A percentile compares a stretch with the other conserved stretches of the same genome.
Conservation (phyloP, 805 yeast genomes). For the Wickerhamiella siamensis region DNA sequence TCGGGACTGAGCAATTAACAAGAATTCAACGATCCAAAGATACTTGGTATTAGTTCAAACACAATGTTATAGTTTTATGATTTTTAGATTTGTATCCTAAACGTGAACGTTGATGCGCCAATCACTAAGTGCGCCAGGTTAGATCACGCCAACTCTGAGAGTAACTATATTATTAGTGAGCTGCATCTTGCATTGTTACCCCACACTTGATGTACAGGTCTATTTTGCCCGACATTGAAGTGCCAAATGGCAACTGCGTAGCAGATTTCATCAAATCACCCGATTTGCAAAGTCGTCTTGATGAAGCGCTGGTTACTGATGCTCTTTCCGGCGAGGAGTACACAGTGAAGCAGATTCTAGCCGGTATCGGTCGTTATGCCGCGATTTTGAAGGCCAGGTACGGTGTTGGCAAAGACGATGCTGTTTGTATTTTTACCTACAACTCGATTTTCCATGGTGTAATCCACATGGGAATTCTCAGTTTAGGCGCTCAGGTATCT, state of each 20-base stretch:
- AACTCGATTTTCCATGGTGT: constrained; percentile 18
- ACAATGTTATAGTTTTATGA: too few species aligned
- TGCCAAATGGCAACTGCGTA: background rate
- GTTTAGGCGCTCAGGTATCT: constrained; percentile 20
- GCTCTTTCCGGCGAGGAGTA: background rate
- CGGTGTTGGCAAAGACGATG: constrained; percentile 15
- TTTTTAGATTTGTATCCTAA: too few species aligned
- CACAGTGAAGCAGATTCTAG: background rate
- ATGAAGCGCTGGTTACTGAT: background rate
- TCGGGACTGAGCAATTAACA: constrained; percentile 21
- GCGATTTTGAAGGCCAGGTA: constrained; percentile 10
- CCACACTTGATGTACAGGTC: background rate
- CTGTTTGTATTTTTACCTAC: constrained; percentile 18
- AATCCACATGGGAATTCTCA: constrained; percentile 19
- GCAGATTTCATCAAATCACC: background rate
- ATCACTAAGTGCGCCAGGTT: too few species aligned
- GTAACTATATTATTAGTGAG: too few species aligned
- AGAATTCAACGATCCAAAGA: too few species aligned
- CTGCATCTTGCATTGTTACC: too few species aligned
- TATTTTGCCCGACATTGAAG: background rate
- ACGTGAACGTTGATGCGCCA: too few species aligned
- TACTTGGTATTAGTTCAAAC: too few species aligned
- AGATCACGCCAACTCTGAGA: too few species aligned
- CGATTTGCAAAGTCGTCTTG: background rate
- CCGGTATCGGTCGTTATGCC: constrained; percentile 9